Evolutionary conservation across 2,329 filamentous ascomycete genomes (phyloP), one percentile per base, ranked within the genome.

Genomic region (Aspergillus melleus): DNA sequence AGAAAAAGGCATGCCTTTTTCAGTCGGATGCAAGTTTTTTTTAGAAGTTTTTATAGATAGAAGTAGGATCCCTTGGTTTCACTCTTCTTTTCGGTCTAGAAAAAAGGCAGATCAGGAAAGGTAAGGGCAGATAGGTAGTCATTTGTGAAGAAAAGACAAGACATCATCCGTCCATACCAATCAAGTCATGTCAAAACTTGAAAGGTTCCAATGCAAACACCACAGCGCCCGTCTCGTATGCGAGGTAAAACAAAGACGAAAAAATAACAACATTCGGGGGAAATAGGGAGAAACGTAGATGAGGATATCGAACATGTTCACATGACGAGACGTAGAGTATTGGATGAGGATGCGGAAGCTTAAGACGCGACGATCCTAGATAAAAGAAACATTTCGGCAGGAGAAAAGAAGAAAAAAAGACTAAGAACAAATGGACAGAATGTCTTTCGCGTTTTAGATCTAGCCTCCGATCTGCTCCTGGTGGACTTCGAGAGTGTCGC

Each of bases 401-500:
- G 24, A 24, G 24, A 24, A 24, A 24, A 24, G 6, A 24, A 24
- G 6, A 47, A 10, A n/a, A n/a, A 36, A 20, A 26, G 42, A 36
- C 36, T 29, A 59, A 49, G 47, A 49, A 44, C 36, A 16, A 52
- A 36, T 19, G 16, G 12, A 12, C 32, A 4, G 4, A 36, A n/a
- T 8, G n/a, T 42, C 36, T 11, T 36, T 14, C 11, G 32, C 11
- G 11, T 11, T 36, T 14, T 36, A 36, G 16, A 56, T 60, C 56
- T 68, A 76, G 19, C 93, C 94, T 61, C 95, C 95, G 63, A 98
- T 95, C 80, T 99, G 95, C 77, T 99, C 95, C 77, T 98, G 95
- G 76, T 98, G 94, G 26, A 99, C 95, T 74, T 99, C 95, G 26
- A 99, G 88, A 1, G 91, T 96, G 72, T 99, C 95, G 39, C 95